A percentile compares a stretch with the other conserved stretches of the same genome.
Evolutionary conservation across 441 rosid species (phyloP).

Genomic region (Hypseocharis bilobata): DNA sequence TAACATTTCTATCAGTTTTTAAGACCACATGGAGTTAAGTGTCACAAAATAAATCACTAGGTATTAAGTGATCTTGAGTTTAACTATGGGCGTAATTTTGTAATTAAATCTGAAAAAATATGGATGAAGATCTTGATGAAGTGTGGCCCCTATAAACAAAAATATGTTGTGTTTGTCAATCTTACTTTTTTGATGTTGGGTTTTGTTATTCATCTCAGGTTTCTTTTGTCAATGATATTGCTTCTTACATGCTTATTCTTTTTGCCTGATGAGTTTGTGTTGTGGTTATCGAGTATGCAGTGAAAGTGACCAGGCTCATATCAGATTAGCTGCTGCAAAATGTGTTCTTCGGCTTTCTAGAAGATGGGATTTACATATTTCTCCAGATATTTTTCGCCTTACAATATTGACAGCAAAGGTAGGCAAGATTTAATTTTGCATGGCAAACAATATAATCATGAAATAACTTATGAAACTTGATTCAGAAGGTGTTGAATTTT

Average conservation of each 20-base stretch:
- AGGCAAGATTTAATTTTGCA: constrained; percentile 23
- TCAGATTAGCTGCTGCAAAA: constrained; percentile 81
- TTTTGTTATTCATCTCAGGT: neutral
- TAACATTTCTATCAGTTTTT: no score
- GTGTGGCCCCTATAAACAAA: neutral
- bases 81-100: neutral
- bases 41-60: no score
- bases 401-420: constrained; percentile 70
- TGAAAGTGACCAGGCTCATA: constrained; percentile 36
- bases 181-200: neutral
- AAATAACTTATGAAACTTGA: neutral
- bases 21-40: no score
- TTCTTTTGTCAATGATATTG: neutral
- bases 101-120: neutral
- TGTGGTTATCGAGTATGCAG: constrained; percentile 33
- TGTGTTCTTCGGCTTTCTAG: constrained; percentile 71
- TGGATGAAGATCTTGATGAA: neutral
- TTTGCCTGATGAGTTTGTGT: constrained; percentile 12
- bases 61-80: neutral
- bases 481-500: no score
- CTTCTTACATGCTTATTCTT: constrained; percentile 10
- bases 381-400: constrained; percentile 54
- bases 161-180: neutral
- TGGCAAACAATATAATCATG: neutral
- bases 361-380: constrained; percentile 84